Evolutionary conservation across 208 protist species (phyloP).

Genomic region (Acanthamoeba rhysodes): DNA sequence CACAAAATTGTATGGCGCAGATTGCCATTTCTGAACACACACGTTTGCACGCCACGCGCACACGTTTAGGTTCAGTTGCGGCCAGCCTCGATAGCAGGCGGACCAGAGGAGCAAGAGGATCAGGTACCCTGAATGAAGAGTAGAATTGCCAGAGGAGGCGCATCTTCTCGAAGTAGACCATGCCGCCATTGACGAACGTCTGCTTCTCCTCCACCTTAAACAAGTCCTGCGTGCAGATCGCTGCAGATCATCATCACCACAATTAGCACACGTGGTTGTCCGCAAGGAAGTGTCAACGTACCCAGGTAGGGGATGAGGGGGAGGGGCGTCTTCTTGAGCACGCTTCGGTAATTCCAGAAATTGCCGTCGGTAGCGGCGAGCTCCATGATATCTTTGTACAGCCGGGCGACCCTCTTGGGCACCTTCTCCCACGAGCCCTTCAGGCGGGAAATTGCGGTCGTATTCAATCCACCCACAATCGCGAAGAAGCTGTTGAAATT

Average conservation of each 20-base stretch:
- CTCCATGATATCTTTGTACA: constrained; percentile 48
- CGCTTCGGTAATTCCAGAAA: constrained; percentile 58
- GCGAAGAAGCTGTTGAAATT: constrained; percentile 67
- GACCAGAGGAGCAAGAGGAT: background rate
- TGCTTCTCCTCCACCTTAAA: constrained; percentile 66
- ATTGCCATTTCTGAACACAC: background rate
- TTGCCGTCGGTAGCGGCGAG: constrained; percentile 45
- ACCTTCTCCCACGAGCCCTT: constrained; percentile 59
- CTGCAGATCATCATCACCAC: background rate
- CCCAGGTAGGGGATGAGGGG: constrained; percentile 42
- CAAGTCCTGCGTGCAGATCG: constrained; percentile 62
- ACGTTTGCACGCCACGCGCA: background rate
- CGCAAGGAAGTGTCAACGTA: background rate
- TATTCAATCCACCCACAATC: constrained; percentile 56
- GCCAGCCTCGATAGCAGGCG: background rate
- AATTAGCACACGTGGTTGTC: background rate
- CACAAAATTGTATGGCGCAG: background rate
- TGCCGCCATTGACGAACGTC: constrained; percentile 34
- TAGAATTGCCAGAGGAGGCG: constrained; percentile 28
- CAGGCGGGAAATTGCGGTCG: constrained; percentile 58
- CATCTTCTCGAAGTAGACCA: constrained; percentile 65
- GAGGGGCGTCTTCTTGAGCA: constrained; percentile 44
- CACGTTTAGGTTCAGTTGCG: background rate
- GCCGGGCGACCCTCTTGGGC: background rate
- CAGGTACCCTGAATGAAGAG: constrained; percentile 1